Evolutionary conservation across 2,329 filamentous ascomycete genomes (phyloP).

Genomic region (Talaromyces piceae): DNA sequence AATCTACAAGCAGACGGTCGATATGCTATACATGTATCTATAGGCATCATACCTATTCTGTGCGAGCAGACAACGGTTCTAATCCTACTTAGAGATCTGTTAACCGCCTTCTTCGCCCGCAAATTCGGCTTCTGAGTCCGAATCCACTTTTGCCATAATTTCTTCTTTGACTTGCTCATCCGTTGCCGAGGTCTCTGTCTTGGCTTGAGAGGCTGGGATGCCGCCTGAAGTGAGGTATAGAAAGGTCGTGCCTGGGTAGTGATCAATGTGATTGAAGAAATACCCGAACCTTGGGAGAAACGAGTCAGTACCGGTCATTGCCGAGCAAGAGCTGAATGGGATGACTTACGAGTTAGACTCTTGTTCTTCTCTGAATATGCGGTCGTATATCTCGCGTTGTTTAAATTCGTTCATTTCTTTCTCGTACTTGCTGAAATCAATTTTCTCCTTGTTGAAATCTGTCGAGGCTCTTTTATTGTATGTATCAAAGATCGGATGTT

Average conservation of each 20-base stretch:
- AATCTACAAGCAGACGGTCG: not conserved
- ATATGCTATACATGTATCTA: not conserved
- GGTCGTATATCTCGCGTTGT: constrained; percentile 80
- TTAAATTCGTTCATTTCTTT: constrained; percentile 82
- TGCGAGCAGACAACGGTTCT: not conserved
- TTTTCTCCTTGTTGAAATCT: constrained; percentile 56
- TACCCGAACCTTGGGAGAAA: constrained; percentile 55
- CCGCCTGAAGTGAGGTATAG: constrained; percentile 67
- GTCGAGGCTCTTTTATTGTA: constrained; percentile 68
- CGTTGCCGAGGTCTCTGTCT: constrained; percentile 9
- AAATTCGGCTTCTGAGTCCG: constrained; percentile 23
- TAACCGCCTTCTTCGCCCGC: constrained; percentile 8
- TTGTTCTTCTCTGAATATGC: constrained; percentile 86
- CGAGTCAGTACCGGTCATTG: constrained; percentile 5
- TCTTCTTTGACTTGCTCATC: constrained; percentile 3
- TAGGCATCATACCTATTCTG: not conserved
- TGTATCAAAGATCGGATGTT: constrained; percentile 81
- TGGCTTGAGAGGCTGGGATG: constrained; percentile 47
- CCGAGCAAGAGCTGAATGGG: not conserved
- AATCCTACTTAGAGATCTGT: constrained; percentile 3
- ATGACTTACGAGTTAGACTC: constrained; percentile 70
- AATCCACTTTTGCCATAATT: constrained; percentile 17
- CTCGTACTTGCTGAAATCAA: constrained; percentile 73
- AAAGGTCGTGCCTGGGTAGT: constrained; percentile 64
- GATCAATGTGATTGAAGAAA: constrained; percentile 74